phyloP scores from a whole-genome alignment of 148 eudicot genomes.

The Arctostaphylos glauca region DNA sequence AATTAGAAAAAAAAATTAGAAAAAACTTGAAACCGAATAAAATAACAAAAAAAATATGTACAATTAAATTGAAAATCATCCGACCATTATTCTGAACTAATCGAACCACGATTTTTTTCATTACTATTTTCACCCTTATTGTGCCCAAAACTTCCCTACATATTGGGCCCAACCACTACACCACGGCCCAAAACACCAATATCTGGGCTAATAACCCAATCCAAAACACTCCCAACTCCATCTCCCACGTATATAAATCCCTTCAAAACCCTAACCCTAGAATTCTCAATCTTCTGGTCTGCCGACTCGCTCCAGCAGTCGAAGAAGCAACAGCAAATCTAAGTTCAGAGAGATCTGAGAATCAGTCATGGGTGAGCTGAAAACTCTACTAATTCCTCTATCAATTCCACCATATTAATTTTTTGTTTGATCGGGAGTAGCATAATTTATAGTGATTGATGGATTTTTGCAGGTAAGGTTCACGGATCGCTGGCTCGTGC shows the following conservation, averaged over 20 bases:
- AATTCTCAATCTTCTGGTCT: neutral
- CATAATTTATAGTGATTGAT: neutral
- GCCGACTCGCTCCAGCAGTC: neutral
- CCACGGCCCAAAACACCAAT: neutral
- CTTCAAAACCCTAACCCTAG: neutral
- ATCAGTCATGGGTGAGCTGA: slow-evolving; percentile 16
- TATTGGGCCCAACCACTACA: no score
- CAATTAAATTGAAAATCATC: no score
- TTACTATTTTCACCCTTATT: no score
- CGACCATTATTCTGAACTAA: no score
- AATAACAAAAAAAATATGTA: no score
- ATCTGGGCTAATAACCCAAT: neutral
- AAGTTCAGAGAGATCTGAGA: neutral
- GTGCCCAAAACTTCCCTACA: no score
- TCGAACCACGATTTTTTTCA: no score
- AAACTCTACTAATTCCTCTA: neutral
- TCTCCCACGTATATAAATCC: neutral
- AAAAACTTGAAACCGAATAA: no score
- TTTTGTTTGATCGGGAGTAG: neutral
- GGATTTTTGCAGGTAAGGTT: slow-evolving; percentile 59
- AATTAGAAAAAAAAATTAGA: no score
- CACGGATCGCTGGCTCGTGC: slow-evolving; percentile 98
- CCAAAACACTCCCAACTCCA: neutral
- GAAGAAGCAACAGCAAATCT: neutral
- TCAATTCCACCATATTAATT: no score